Evolutionary conservation across 2,329 filamentous ascomycete genomes (phyloP), one percentile per base, ranked within the genome.

Genomic region (Macroventuria anomochaeta): DNA sequence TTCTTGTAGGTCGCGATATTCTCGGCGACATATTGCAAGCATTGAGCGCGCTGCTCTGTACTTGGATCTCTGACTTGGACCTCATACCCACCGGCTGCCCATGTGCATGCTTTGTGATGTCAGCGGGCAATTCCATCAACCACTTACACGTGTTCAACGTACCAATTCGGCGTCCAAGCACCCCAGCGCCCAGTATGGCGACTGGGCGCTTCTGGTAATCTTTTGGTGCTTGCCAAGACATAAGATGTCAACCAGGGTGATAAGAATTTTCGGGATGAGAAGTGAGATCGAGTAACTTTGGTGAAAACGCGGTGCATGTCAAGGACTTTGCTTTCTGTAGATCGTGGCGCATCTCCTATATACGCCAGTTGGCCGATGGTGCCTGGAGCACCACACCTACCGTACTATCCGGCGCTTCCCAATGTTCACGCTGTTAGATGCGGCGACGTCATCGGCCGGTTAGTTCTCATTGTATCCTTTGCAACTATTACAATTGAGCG

Each of bases 61-160:
- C 43, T 56, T 0, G 76, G 79, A 20, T 82, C 80, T 11, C 75
- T 70, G 48, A 82, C 73, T 20, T 69, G 51, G 7, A 81, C 78
- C 17, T 75, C 61, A 56, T 76, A 78, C 2, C 80, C 80, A 5
- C 69, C 74, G 0, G 77, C 69, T 8, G 71, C 73, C 76, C 76
- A 81, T 18, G 51, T 39, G 32, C 51, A 55, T 28, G 46, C 58
- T 41, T 46, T 25, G 18, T 5, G 13, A 10, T 23, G 26, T 56
- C 12, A 56, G 53, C 31, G 2, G 28, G n/a, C 23, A 21, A 15
- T 39, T 5, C 6, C 6, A 13, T 6, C 0, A 18, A 38, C n/a
- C 3, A 4, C 15, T 21, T n/a, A n/a, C n/a, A n/a, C n/a, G 2
- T 23, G 10, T 11, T 5, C 7, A 10, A 32, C 46, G 13, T 47